Evolutionary conservation across 129 eudicot species (phyloP).

Genomic region (Lactuca saligna): DNA sequence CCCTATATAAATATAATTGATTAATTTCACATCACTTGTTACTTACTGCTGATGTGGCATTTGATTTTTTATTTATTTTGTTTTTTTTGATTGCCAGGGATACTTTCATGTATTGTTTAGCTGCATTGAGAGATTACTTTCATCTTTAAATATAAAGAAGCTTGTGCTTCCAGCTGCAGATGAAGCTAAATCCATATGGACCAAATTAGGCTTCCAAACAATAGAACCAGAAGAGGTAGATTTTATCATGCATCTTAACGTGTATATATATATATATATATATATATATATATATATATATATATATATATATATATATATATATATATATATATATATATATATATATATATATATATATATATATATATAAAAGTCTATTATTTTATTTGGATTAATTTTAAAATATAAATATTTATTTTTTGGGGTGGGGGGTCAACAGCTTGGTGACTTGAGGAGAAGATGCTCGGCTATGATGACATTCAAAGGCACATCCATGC

Average conservation of each 20-base stretch:
- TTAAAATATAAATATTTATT: not conserved
- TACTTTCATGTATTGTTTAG: constrained; percentile 74
- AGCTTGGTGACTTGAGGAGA: constrained; percentile 56
- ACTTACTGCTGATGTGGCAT: not conserved
- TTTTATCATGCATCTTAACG: not conserved
- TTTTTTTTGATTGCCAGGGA: constrained; percentile 52
- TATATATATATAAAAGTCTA: no score
- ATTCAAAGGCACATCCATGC: constrained; percentile 81
- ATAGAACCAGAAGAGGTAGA: constrained; percentile 54
- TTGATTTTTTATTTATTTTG: not conserved
- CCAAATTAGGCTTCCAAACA: constrained; percentile 63
- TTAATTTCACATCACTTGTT: not conserved
- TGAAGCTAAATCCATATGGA: constrained; percentile 87
- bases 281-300: no score
- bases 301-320: no score
- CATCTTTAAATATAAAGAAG: constrained; percentile 58
- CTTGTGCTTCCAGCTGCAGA: constrained; percentile 94
- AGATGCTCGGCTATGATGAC: constrained; percentile 68
- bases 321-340: no score
- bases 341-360: no score
- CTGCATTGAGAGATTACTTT: constrained; percentile 81
- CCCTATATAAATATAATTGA: not conserved
- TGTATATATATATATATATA: no score
- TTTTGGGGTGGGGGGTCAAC: constrained; percentile 14
- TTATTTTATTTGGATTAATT: not conserved